Conservation (phyloP, 1,139 yeast genomes). For the Saccharomyces hybrid region DNA sequence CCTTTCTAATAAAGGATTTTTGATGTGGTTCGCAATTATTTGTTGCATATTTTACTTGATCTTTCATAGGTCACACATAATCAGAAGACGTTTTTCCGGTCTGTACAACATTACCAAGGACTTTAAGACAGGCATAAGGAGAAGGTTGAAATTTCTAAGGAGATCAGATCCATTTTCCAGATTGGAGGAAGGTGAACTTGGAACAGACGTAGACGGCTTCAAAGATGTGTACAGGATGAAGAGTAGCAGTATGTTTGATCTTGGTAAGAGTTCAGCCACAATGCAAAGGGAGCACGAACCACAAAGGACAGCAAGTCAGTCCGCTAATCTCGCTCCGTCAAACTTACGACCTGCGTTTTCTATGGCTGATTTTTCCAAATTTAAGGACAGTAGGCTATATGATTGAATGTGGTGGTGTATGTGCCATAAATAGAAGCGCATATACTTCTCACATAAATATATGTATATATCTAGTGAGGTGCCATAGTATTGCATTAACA, state of each 20-base stretch:
- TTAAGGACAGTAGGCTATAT: constrained; percentile 14
- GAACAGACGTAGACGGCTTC: constrained; percentile 6
- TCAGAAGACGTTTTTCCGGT: not conserved
- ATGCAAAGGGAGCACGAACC: constrained; percentile 1
- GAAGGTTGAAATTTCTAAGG: not conserved
- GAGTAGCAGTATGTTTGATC: constrained; percentile 27
- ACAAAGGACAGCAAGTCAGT: constrained; percentile 2
- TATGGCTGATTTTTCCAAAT: constrained; percentile 27
- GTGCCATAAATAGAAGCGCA: not conserved
- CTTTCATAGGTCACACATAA: not conserved
- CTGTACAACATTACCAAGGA: not conserved
- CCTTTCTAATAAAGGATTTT: not conserved
- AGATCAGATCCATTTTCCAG: constrained; percentile 11
- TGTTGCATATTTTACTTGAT: not conserved
- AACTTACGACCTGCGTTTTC: constrained; percentile 23
- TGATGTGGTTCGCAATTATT: not conserved
- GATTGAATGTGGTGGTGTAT: constrained; percentile 4
- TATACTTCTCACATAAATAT: not conserved
- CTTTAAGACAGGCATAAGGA: not conserved
- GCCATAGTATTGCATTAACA: not conserved
- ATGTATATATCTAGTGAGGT: not conserved
- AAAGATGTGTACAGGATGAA: constrained; percentile 18
- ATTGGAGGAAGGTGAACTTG: constrained; percentile 11
- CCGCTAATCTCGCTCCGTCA: constrained; percentile 5
- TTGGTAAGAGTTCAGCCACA: constrained; percentile 7